A percentile compares a stretch with the other conserved stretches of the same genome.
phyloP scores from a whole-genome alignment of 495 filamentous ascomycete species.

The Aspergillus olivimuriae region DNA sequence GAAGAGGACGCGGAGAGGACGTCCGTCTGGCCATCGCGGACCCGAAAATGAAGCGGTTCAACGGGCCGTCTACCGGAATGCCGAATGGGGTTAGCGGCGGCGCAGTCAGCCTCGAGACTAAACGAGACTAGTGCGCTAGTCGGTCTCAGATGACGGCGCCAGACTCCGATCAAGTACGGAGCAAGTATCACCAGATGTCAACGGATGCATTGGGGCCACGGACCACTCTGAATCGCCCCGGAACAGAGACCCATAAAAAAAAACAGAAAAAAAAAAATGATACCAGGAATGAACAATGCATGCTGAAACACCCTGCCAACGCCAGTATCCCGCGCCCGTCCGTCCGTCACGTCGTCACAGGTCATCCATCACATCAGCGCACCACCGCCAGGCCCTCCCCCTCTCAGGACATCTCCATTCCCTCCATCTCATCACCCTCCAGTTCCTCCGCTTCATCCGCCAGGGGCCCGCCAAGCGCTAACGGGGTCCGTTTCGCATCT shows the following conservation, averaged over 20 bases:
- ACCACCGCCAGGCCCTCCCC: background rate
- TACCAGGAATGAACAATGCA: too few species aligned
- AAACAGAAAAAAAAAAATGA: background rate
- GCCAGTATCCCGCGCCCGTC: too few species aligned
- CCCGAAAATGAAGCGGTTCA: conserved; percentile 13
- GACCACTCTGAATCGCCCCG: background rate
- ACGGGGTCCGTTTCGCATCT: conserved; percentile 37
- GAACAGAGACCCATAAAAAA: background rate
- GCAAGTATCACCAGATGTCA: too few species aligned
- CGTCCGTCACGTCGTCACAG: background rate
- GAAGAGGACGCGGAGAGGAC: conserved; percentile 17
- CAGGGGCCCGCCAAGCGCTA: conserved; percentile 48
- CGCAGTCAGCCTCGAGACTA: background rate
- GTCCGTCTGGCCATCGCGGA: conserved; percentile 5
- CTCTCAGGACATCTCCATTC: conserved; percentile 52
- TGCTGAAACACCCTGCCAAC: too few species aligned
- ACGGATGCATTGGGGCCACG: too few species aligned
- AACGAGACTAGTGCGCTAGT: too few species aligned
- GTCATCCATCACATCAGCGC: too few species aligned
- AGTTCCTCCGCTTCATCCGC: conserved; percentile 53
- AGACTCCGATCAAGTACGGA: too few species aligned
- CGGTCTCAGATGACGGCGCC: too few species aligned
- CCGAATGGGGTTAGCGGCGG: background rate
- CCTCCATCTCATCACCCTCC: conserved; percentile 67
- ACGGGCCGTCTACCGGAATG: conserved; percentile 25